Conservation (phyloP, 495 filamentous ascomycete species). For the Neurospora sp. region DNA sequence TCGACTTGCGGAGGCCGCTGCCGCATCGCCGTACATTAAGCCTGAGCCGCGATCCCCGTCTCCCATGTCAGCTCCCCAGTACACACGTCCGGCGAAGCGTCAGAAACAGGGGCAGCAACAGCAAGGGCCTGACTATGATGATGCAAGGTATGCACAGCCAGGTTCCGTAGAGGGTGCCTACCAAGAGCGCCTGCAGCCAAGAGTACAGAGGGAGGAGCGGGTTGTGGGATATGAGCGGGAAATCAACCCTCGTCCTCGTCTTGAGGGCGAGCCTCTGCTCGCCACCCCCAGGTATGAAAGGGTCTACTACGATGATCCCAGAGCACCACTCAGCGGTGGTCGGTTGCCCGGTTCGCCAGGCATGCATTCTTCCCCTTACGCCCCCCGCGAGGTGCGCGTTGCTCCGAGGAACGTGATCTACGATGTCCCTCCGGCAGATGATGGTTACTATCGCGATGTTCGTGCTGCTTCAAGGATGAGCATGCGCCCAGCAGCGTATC, state of each 20-base stretch:
- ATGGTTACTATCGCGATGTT: conserved; percentile 48
- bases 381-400: conserved; percentile 33
- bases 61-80: conserved; percentile 48
- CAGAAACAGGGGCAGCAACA: conserved; percentile 41
- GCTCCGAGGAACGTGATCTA: not conserved
- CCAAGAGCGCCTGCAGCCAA: conserved; percentile 15
- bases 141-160: conserved; percentile 25
- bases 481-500: conserved; percentile 34
- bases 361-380: conserved; percentile 36
- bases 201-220: conserved; percentile 15
- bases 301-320: conserved; percentile 26
- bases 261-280: conserved; percentile 11
- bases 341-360: conserved; percentile 38
- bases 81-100: conserved; percentile 40
- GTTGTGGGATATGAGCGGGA: conserved; percentile 18
- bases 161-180: conserved; percentile 13
- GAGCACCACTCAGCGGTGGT: conserved; percentile 35
- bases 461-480: conserved; percentile 29
- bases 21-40: conserved; percentile 60
- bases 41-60: conserved; percentile 79
- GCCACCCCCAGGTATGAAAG: conserved; percentile 24
- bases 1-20: conserved; percentile 23
- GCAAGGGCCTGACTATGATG: conserved; percentile 31
- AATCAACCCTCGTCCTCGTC: conserved; percentile 11
- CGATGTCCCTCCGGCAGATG: conserved; percentile 7